A percentile compares a stretch with the other conserved stretches of the same genome.
phyloP scores from a whole-genome alignment of 768 basidiomycete genomes.

The Rhizopogon vesiculosus region DNA sequence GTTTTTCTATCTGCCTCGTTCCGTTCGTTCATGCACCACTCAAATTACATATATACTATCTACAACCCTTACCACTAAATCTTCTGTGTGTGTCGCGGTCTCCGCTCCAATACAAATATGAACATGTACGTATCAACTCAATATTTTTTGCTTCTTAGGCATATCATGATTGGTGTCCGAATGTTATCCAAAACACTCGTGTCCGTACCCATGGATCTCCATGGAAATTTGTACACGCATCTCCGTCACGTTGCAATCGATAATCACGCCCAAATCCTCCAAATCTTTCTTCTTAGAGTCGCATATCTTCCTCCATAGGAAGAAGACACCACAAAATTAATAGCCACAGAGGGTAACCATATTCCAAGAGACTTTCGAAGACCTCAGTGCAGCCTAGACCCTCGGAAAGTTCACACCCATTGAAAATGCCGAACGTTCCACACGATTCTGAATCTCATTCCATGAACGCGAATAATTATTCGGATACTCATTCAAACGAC shows the following conservation, averaged over 20 bases:
- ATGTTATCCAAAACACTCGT: not conserved
- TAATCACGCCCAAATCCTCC: not conserved
- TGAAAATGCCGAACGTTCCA: not conserved
- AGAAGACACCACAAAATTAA: not conserved
- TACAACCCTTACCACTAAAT: not conserved
- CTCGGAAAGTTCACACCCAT: not conserved
- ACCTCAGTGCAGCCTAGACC: not conserved
- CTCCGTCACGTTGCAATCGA: not conserved
- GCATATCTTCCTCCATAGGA: no score
- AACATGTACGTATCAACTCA: not conserved
- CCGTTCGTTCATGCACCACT: not conserved
- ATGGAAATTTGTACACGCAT: not conserved
- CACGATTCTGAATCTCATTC: not conserved
- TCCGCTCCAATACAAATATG: not conserved
- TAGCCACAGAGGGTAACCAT: not conserved
- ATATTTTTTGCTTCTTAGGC: not conserved
- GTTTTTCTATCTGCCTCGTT: not conserved
- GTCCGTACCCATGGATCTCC: conserved; percentile 1
- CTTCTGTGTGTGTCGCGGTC: not conserved
- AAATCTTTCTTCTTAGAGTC: not conserved
- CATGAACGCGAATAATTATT: not conserved
- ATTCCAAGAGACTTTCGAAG: not conserved
- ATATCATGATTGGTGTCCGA: not conserved
- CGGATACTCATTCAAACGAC: not conserved
- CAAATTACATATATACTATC: not conserved